A percentile compares a stretch with the other conserved stretches of the same genome.
phyloP scores from a whole-genome alignment of 108 stramenopile genomes.

The Aurantiochytrium sp. region DNA sequence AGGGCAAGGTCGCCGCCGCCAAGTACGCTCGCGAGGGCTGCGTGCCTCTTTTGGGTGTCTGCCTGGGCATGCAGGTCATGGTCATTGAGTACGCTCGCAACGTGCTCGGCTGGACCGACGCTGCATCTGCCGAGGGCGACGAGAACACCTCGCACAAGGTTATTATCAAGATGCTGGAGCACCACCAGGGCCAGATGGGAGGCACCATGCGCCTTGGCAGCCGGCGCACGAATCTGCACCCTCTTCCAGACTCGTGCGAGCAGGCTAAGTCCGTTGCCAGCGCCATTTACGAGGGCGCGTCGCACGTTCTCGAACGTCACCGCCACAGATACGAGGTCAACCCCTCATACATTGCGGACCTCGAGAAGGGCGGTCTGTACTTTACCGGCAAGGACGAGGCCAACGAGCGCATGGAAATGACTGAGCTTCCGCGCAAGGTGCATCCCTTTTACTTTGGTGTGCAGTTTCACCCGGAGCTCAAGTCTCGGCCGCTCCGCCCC shows the following conservation, averaged over 20 bases:
- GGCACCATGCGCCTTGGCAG: slow-evolving; percentile 97
- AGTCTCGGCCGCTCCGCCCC: slow-evolving; percentile 83
- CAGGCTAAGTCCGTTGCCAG: slow-evolving; percentile 26
- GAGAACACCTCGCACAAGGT: slow-evolving; percentile 64
- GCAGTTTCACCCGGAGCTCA: slow-evolving; percentile 99
- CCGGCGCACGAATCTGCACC: slow-evolving; percentile 65
- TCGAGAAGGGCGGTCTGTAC: slow-evolving; percentile 79
- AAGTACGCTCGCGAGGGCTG: slow-evolving; percentile 72
- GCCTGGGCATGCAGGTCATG: slow-evolving; percentile 92
- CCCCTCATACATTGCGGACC: slow-evolving; percentile 75
- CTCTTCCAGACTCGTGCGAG: slow-evolving; percentile 47
- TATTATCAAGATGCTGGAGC: slow-evolving; percentile 98
- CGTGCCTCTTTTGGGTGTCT: slow-evolving; percentile 86
- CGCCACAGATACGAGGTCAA: slow-evolving; percentile 99
- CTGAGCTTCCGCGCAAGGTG: slow-evolving; percentile 68
- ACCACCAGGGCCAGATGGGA: slow-evolving; percentile 88
- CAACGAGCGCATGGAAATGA: slow-evolving; percentile 91
- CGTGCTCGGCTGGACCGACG: slow-evolving; percentile 66
- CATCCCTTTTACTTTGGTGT: slow-evolving; percentile 96
- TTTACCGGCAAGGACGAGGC: slow-evolving; percentile 90
- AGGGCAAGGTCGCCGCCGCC: slow-evolving; percentile 83
- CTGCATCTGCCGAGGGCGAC: slow-evolving; percentile 91
- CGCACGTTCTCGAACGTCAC: slow-evolving; percentile 78
- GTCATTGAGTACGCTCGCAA: slow-evolving; percentile 93
- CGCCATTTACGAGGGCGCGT: slow-evolving; percentile 62